Conservation (phyloP, 179 eudicot genomes). For the Beta corolliflora region DNA sequence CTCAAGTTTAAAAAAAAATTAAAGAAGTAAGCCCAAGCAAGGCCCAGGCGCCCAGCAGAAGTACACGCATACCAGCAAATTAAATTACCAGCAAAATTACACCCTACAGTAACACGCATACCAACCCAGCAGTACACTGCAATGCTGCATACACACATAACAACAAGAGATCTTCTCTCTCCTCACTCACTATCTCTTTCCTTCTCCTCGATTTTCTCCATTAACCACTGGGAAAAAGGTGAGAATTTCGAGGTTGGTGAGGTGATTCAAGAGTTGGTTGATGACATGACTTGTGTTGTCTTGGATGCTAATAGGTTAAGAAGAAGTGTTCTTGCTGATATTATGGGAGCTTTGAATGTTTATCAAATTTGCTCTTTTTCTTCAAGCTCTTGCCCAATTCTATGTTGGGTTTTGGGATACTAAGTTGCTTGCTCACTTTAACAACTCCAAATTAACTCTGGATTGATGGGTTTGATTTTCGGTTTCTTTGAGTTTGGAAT, state of each 20-base stretch:
- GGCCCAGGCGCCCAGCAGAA: too few species aligned
- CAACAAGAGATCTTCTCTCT: too few species aligned
- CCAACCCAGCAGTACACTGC: too few species aligned
- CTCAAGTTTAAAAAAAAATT: too few species aligned
- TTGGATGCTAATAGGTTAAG: conserved; percentile 76
- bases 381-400: conserved; percentile 63
- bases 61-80: too few species aligned
- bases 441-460: conserved; percentile 28
- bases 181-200: too few species aligned
- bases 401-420: conserved; percentile 66
- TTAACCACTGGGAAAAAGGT: conserved; percentile 3
- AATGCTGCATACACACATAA: too few species aligned
- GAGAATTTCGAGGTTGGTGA: conserved; percentile 35
- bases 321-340: conserved; percentile 65
- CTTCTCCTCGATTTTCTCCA: too few species aligned
- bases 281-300: conserved; percentile 55
- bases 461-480: conserved; percentile 15
- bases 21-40: too few species aligned
- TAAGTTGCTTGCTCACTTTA: conserved; percentile 44
- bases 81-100: too few species aligned
- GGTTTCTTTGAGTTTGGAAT: background rate
- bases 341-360: conserved; percentile 56
- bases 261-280: conserved; percentile 43
- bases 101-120: too few species aligned
- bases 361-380: conserved; percentile 71